These are phyloP conservation scores for Zygosaccharomyces sapae DNA, from an alignment of 1,139 yeast genomes.

Conservation along the genomic window DNA sequence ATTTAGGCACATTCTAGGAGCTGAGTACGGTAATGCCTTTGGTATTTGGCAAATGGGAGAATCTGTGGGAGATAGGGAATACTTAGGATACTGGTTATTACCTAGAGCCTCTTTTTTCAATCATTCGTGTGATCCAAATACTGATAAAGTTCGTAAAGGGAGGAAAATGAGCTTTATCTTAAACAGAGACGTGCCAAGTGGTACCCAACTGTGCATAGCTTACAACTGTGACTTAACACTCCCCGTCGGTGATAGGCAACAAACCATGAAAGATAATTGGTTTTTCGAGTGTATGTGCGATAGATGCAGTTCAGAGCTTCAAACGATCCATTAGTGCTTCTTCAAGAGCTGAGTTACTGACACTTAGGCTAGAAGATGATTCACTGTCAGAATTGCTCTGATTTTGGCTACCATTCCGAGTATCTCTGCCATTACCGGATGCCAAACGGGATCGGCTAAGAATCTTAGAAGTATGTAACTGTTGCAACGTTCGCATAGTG, in stretches of 20 bases:
- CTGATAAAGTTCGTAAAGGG: constrained; percentile 38
- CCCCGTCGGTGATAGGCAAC: constrained; percentile 42
- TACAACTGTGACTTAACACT: constrained; percentile 54
- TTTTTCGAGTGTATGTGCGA: constrained; percentile 56
- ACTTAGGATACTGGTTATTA: constrained; percentile 60
- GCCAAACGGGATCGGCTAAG: constrained; percentile 16
- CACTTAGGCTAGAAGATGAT: constrained; percentile 35
- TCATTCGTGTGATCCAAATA: constrained; percentile 60
- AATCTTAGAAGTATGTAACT: constrained; percentile 28
- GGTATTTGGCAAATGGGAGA: constrained; percentile 59
- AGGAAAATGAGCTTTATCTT: constrained; percentile 40
- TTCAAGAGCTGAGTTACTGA: constrained; percentile 45
- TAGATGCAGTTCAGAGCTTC: constrained; percentile 40
- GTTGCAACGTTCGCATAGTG: constrained; percentile 19
- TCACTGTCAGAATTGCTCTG: constrained; percentile 20
- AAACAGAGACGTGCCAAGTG: constrained; percentile 36
- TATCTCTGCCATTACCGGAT: constrained; percentile 11
- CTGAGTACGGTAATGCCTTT: constrained; percentile 66
- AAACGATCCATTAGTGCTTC: constrained; percentile 41
- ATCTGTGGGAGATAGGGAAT: constrained; percentile 50
- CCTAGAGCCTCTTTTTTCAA: constrained; percentile 70
- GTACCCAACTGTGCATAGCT: constrained; percentile 57
- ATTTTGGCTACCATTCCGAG: constrained; percentile 2
- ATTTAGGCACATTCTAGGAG: constrained; percentile 52
- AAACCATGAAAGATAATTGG: constrained; percentile 51